These are phyloP conservation scores for Termitomyces sp. DNA, from an alignment of 768 basidiomycete genomes.

Conservation along the genomic window DNA sequence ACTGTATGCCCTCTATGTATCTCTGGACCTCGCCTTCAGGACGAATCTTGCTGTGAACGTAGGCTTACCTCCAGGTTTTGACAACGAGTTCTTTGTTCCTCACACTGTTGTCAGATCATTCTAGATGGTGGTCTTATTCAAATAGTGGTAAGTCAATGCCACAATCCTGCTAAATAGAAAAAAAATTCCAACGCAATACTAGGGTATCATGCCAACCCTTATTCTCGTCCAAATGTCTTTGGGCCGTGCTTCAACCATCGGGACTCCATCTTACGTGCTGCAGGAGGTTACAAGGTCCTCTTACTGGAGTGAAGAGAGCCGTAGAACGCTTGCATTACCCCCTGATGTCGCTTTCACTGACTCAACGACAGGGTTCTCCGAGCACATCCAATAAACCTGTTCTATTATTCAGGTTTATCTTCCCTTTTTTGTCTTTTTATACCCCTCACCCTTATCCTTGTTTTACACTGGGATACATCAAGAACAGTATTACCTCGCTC, in stretches of 20 bases:
- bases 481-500: not conserved
- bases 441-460: not conserved
- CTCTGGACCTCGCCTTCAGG: slow-evolving; percentile 22
- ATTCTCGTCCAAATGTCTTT: slow-evolving; percentile 12
- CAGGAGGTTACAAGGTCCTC: not conserved
- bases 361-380: not conserved
- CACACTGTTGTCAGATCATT: slow-evolving; percentile 5
- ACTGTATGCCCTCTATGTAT: slow-evolving; percentile 30
- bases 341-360: not conserved
- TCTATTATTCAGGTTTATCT: not conserved
- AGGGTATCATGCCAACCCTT: slow-evolving; percentile 17
- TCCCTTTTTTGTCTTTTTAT: not conserved
- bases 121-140: slow-evolving; percentile 14
- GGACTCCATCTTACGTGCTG: not conserved
- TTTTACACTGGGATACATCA: not conserved
- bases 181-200: not conserved
- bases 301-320: slow-evolving; percentile 4
- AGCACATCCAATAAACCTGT: not conserved
- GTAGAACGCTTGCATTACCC: not conserved
- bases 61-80: slow-evolving; percentile 10
- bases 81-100: not conserved
- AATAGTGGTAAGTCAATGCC: slow-evolving; percentile 11
- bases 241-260: slow-evolving; percentile 3
- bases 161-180: not conserved
- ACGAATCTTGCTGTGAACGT: slow-evolving; percentile 18